A percentile compares a stretch with the other conserved stretches of the same genome.
These are phyloP conservation scores for Cerrena zonata DNA, from an alignment of 1,284 basidiomycete species.

Conservation along the genomic window DNA sequence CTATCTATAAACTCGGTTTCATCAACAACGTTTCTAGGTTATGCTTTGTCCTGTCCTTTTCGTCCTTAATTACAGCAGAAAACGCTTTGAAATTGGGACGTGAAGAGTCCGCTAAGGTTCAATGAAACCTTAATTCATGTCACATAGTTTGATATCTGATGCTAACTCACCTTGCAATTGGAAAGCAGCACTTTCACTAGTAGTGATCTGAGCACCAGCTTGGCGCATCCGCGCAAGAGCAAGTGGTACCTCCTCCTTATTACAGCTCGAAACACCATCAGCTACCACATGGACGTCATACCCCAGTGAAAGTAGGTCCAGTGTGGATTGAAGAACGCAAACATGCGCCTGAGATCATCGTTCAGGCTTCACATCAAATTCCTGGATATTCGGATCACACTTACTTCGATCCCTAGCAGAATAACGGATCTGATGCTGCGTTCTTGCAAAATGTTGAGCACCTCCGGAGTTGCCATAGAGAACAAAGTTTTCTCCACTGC, in stretches of 20 bases:
- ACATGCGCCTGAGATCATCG: slow-evolving; percentile 77
- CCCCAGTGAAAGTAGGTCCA: slow-evolving; percentile 54
- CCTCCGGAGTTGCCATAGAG: slow-evolving; percentile 75
- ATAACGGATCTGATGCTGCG: slow-evolving; percentile 57
- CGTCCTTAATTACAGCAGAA: slow-evolving; percentile 70
- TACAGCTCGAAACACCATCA: slow-evolving; percentile 81
- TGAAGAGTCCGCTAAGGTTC: slow-evolving; percentile 63
- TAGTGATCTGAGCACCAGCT: slow-evolving; percentile 72
- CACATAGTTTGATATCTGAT: too few relatives aligned
- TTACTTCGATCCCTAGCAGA: slow-evolving; percentile 81
- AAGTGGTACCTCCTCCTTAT: slow-evolving; percentile 61
- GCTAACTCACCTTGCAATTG: slow-evolving; percentile 56
- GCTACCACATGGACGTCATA: slow-evolving; percentile 69
- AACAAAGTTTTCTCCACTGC: slow-evolving; percentile 72
- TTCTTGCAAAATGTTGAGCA: slow-evolving; percentile 47
- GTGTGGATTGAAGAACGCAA: slow-evolving; percentile 79
- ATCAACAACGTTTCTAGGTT: slow-evolving; percentile 17
- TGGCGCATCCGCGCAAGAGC: slow-evolving; percentile 65
- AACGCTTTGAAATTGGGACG: slow-evolving; percentile 71
- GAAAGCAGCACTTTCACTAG: slow-evolving; percentile 79
- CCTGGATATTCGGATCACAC: slow-evolving; percentile 8
- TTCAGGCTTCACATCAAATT: background rate
- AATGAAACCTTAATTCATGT: too few relatives aligned
- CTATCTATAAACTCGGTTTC: slow-evolving; percentile 3
- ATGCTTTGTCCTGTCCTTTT: slow-evolving; percentile 53